Evolutionary conservation across 345 rosid species (phyloP).

Genomic region (Melaleuca quinquenervia): DNA sequence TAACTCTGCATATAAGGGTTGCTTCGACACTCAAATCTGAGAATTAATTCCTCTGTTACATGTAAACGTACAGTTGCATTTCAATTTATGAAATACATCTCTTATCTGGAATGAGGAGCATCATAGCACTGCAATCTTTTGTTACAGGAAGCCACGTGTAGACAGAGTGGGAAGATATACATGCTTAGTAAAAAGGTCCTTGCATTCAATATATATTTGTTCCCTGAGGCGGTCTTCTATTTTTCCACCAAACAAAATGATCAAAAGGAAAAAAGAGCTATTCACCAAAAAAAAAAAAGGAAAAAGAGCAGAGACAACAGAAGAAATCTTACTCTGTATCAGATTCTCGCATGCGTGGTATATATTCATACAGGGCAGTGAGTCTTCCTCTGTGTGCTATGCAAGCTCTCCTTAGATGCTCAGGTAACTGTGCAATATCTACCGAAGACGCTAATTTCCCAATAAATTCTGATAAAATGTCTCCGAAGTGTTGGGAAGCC

Average conservation of each 20-base stretch:
- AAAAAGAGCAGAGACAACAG: neutral
- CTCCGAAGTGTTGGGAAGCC: conserved; percentile 96
- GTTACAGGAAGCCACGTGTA: neutral
- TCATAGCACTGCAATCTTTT: neutral
- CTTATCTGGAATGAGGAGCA: neutral
- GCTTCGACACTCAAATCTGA: neutral
- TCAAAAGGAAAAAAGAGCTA: neutral
- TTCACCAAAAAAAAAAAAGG: neutral
- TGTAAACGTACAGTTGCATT: neutral
- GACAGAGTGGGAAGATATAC: neutral
- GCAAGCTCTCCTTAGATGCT: conserved; percentile 77
- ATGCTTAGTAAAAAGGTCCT: neutral
- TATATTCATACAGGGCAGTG: conserved; percentile 63
- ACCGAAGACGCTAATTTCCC: conserved; percentile 60
- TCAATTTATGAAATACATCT: neutral
- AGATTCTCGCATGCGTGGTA: conserved; percentile 78
- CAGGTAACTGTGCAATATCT: conserved; percentile 48
- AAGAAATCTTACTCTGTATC: conserved; percentile 49
- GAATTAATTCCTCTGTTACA: neutral
- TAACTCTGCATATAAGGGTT: neutral
- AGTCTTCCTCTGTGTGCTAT: conserved; percentile 63
- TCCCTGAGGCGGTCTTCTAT: neutral
- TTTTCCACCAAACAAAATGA: neutral
- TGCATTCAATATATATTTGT: neutral
- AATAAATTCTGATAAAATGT: conserved; percentile 61